Evolutionary conservation across 176 grass and related monocot genomes (phyloP), one percentile per base, ranked within the genome.

Genomic region (Hyparrhenia diplandra): DNA sequence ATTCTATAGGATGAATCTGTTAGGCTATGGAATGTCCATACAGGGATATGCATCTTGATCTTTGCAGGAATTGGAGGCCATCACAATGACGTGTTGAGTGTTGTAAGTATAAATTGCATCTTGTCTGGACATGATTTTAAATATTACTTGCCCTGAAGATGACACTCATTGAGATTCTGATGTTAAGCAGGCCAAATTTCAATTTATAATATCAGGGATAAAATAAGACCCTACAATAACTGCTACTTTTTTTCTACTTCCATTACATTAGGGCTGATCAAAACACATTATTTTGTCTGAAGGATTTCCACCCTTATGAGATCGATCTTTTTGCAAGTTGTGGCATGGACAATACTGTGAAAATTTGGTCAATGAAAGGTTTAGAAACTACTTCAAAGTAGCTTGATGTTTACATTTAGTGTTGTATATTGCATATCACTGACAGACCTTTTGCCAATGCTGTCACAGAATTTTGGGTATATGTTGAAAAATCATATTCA

Each of bases 301-400:
- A 97, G 94, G 94, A 94, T 57, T 97, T 97, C 74, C 94, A 97
- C 78, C 83, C 94, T 67, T 92, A 83, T 54, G 94, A 97, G 75
- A 90, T 90, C 13, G 87, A 88, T 34, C 55, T 85, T 29, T 90
- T 97, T 79, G 91, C 89, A 76, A 94, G 94, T 65, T 97, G 94
- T 87, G 94, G 91, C n/a, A 97, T 97, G 94, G 91, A 97, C 83
- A 89, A 91, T 67, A 92, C 91, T 68, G 87, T 94, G 75, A 97
- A 84, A 87, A 94, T 97, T 28, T 97, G 94, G 94, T 97, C 94
- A 57, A 97, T 97, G 83, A 97, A 92, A 97, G 94, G 94, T 90
- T 36, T 82, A 60, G 10, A 16, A 82, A 27, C 28, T 21, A 77
- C 51, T 58, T 83, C 10, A 47, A 62, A 23, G 32, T 61, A 80